These are phyloP conservation scores for Scolecobasidium constrictum DNA, from an alignment of 2,329 filamentous ascomycete genomes.

Conservation along the genomic window DNA sequence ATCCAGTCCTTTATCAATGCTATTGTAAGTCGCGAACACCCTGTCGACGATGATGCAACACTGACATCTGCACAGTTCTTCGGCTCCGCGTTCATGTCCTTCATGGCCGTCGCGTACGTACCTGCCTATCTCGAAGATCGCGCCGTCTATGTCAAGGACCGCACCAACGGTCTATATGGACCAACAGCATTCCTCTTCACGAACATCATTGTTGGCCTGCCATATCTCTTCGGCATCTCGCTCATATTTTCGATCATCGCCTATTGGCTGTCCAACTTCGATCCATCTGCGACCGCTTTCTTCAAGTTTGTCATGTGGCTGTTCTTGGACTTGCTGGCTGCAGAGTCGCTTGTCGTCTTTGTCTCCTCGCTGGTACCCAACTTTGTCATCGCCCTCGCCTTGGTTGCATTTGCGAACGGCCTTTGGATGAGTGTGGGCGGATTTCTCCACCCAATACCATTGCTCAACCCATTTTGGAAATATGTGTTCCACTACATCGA, in stretches of 20 bases:
- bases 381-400: slow-evolving; percentile 69
- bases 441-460: slow-evolving; percentile 63
- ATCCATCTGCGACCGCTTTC: slow-evolving; percentile 53
- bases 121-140: slow-evolving; percentile 75
- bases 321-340: slow-evolving; percentile 72
- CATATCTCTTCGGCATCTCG: slow-evolving; percentile 70
- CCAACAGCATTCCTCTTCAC: slow-evolving; percentile 61
- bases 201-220: slow-evolving; percentile 74
- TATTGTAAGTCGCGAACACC: slow-evolving; percentile 37
- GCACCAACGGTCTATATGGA: slow-evolving; percentile 71
- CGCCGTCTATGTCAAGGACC: slow-evolving; percentile 62
- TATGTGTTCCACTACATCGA: slow-evolving; percentile 86
- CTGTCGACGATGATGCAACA: not conserved
- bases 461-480: slow-evolving; percentile 73
- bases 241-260: slow-evolving; percentile 63
- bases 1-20: slow-evolving; percentile 78
- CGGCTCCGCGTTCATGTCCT: slow-evolving; percentile 41
- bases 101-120: slow-evolving; percentile 63
- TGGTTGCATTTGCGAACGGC: slow-evolving; percentile 77
- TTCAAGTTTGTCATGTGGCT: slow-evolving; percentile 75
- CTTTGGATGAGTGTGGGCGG: slow-evolving; percentile 83
- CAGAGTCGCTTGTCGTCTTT: slow-evolving; percentile 72
- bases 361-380: slow-evolving; percentile 62
- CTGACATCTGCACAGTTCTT: slow-evolving; percentile 27
- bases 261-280: slow-evolving; percentile 75